Conservation (phyloP, 2,329 filamentous ascomycete genomes). For the Drechslerella dactyloides region DNA sequence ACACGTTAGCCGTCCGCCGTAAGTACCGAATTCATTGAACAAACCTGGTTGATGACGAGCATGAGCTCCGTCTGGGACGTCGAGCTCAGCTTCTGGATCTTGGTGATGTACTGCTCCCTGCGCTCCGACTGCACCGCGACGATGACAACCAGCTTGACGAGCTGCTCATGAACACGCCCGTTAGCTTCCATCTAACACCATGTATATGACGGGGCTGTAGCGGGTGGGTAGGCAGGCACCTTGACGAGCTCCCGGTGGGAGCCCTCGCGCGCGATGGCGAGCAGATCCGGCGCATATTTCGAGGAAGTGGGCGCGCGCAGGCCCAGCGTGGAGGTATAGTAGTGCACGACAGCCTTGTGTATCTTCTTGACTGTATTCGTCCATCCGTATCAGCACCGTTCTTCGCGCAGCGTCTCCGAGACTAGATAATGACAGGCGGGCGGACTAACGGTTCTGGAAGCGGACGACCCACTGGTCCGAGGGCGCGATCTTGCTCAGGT, state of each 20-base stretch:
- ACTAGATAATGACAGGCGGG: neutral
- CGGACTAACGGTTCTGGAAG: constrained; percentile 53
- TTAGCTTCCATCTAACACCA: neutral
- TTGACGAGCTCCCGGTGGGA: constrained; percentile 54
- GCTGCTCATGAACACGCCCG: constrained; percentile 25
- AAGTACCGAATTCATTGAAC: neutral
- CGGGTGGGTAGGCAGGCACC: constrained; percentile 25
- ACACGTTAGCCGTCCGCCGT: neutral
- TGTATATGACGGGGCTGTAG: neutral
- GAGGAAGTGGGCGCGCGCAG: constrained; percentile 52
- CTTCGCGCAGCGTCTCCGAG: neutral
- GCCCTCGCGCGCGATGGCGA: constrained; percentile 54
- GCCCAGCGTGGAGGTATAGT: constrained; percentile 54
- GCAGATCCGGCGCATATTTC: constrained; percentile 53
- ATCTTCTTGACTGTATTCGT: constrained; percentile 52
- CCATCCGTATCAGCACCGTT: neutral
- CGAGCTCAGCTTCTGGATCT: constrained; percentile 54
- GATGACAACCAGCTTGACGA: constrained; percentile 55
- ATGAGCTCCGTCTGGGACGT: constrained; percentile 55
- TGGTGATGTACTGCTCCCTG: constrained; percentile 54
- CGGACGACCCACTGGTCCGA: constrained; percentile 54
- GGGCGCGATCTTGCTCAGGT: constrained; percentile 49
- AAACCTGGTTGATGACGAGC: constrained; percentile 54
- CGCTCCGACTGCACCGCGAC: constrained; percentile 55
- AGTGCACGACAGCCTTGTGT: constrained; percentile 53